phyloP scores from a whole-genome alignment of 73 alveolate genomes.

The Paramecium tetraurelia region DNA sequence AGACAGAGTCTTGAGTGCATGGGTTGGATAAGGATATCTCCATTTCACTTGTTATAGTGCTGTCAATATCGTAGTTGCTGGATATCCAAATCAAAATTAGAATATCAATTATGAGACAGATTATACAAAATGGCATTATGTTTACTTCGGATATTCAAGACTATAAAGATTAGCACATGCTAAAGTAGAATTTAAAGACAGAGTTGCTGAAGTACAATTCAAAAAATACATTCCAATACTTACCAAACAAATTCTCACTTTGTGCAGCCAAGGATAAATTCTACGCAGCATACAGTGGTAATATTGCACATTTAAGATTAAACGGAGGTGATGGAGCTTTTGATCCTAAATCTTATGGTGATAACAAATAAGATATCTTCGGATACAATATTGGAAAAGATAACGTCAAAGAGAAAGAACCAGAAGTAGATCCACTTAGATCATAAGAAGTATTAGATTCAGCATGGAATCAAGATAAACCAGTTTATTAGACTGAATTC shows the following conservation, averaged over 20 bases:
- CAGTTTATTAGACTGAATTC: background rate
- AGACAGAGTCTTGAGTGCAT: constrained; percentile 29
- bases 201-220: background rate
- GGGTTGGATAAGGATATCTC: constrained; percentile 37
- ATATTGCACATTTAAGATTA: constrained; percentile 32
- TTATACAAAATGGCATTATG: constrained; percentile 11
- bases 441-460: constrained; percentile 17
- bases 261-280: constrained; percentile 2
- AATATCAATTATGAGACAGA: background rate
- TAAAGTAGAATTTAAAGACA: background rate
- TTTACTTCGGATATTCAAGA: constrained; percentile 31
- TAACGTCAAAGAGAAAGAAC: background rate
- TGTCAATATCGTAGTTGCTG: background rate
- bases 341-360: background rate
- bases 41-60: background rate
- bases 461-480: background rate
- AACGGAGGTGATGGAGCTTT: constrained; percentile 51
- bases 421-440: background rate
- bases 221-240: background rate
- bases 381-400: background rate
- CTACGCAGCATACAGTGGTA: constrained; percentile 41
- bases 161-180: background rate
- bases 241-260: background rate
- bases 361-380: constrained; percentile 10
- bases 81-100: background rate